These are phyloP conservation scores for Talaromyces sp. DNA, from an alignment of 2,329 filamentous ascomycete genomes.

Conservation along the genomic window DNA sequence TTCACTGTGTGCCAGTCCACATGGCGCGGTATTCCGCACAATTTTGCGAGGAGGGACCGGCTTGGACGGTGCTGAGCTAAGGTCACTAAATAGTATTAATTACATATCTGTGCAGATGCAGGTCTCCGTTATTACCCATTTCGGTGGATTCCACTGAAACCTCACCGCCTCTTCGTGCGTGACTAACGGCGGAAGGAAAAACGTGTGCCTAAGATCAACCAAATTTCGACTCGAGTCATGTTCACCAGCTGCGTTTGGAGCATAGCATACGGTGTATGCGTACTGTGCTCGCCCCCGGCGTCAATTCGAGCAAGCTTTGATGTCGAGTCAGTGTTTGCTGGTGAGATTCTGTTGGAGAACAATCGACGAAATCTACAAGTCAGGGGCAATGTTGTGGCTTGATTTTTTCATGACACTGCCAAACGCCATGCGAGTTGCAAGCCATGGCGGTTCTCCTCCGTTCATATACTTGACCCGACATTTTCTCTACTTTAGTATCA, in stretches of 20 bases:
- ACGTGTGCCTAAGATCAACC: background rate
- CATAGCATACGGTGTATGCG: too few relatives aligned
- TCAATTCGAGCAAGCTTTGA: background rate
- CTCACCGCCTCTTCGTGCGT: constrained; percentile 8
- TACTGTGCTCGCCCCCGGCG: background rate
- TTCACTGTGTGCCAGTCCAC: background rate
- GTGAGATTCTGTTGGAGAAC: background rate
- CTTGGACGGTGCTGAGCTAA: background rate
- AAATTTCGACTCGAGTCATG: background rate
- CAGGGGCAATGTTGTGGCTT: background rate
- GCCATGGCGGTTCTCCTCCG: background rate
- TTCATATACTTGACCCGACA: too few relatives aligned
- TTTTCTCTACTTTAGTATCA: background rate
- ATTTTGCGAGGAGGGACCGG: background rate
- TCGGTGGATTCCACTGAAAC: background rate
- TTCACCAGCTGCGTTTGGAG: background rate
- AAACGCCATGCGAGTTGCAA: background rate
- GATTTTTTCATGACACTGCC: background rate
- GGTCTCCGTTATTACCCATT: constrained; percentile 5
- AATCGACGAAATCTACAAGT: background rate
- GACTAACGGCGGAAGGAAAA: background rate
- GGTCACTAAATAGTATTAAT: constrained; percentile 2
- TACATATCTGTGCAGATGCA: constrained; percentile 6
- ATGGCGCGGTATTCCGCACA: background rate
- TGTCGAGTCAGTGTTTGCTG: background rate